phyloP scores from a whole-genome alignment of 1,139 yeast genomes.

The Debaryomycetaceae sp. region DNA sequence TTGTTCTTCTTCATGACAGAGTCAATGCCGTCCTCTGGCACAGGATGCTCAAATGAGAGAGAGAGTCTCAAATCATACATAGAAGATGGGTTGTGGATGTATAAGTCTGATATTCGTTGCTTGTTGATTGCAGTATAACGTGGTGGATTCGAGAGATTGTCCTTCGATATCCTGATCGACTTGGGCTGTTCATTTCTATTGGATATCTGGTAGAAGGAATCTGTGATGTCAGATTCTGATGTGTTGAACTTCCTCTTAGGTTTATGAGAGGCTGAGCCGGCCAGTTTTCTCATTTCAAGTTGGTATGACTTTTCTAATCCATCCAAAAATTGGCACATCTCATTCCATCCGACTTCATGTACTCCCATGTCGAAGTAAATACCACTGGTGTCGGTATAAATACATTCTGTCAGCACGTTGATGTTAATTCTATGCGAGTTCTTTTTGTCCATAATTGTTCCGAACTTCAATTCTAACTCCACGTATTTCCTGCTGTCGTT shows the following conservation, averaged over 20 bases:
- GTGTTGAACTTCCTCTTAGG: constrained; percentile 39
- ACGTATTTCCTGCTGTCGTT: constrained; percentile 57
- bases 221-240: constrained; percentile 42
- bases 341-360: constrained; percentile 63
- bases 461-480: constrained; percentile 83
- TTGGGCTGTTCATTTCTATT: constrained; percentile 53
- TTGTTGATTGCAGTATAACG: constrained; percentile 71
- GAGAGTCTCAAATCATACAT: constrained; percentile 75
- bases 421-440: constrained; percentile 63
- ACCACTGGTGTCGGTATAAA: constrained; percentile 54
- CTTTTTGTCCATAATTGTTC: constrained; percentile 65
- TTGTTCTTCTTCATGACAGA: constrained; percentile 33
- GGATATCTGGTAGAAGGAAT: constrained; percentile 34
- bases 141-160: constrained; percentile 55
- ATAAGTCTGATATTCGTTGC: constrained; percentile 65
- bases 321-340: constrained; percentile 54
- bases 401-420: constrained; percentile 75
- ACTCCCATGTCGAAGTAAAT: constrained; percentile 69
- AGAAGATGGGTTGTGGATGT: constrained; percentile 72
- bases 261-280: constrained; percentile 20
- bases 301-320: constrained; percentile 49
- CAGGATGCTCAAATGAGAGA: constrained; percentile 72
- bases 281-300: constrained; percentile 28
- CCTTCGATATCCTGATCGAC: constrained; percentile 62
- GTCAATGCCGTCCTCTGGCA: constrained; percentile 50